Base-by-base conservation (phyloP, 1,284 basidiomycete species). In the Microbotryomycetes sp. region DNA sequence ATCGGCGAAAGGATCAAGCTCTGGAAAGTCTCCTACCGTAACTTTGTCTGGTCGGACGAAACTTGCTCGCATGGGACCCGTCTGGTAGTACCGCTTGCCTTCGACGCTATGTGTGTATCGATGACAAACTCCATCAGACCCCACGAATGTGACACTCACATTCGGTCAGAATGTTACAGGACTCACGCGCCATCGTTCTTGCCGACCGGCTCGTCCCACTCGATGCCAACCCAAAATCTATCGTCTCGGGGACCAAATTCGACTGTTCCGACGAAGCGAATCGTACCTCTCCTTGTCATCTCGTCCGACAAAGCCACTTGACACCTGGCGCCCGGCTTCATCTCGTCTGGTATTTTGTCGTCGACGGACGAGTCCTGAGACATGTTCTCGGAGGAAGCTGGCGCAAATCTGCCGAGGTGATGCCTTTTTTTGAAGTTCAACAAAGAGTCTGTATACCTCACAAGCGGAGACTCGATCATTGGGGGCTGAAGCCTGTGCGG, bases 121-220 rank as follows among this genome's bases (percentile, higher is more conserved):
- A n/a, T n/a, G n/a, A n/a, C n/a, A n/a, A n/a, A n/a, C n/a, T n/a
- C n/a, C n/a, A n/a, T n/a, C n/a, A n/a, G n/a, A n/a, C n/a, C n/a
- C 61, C 26, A 60, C 47, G n/a, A 49, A 3, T 31, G 29, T 45
- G 16, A 36, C 22, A 9, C n/a, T 19, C 19, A 19, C 36, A 42
- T 42, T 23, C 6, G 36, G 19, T 42, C 36, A 42, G 12, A 42
- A 19, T 42, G 36, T 19, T 9, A 25, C 25, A 14, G 23, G 52
- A 84, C 89, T 79, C 75, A 93, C 89, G 85, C 85, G 68, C 94
- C 94, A 75, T 97, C 88, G 67, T 94, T 93, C 78, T 93, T 97
- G 14, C 94, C 93, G 14, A 92, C 82, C 1, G 96, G 94, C 73
- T 97, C 96, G 74, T 98, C 96, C 71, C 94, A 90, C 76, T 96